Percentiles rank a stretch among this genome's conserved stretches.
phyloP scores from a whole-genome alignment of 2,329 filamentous ascomycete species.

The Cladosporium sp. region DNA sequence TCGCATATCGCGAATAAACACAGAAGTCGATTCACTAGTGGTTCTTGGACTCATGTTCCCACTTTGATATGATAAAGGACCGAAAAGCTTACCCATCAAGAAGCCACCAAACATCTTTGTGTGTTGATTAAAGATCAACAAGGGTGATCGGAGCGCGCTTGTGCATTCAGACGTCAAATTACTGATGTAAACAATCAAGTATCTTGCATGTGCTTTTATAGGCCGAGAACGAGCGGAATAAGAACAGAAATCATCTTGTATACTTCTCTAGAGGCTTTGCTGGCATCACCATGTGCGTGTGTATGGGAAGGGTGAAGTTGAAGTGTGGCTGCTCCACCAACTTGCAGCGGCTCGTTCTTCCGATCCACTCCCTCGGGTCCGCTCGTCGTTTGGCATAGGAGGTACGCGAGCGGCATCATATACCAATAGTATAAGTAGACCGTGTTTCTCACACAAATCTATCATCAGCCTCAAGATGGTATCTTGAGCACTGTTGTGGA shows the following conservation, averaged over 20 bases:
- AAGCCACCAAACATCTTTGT: slow-evolving; percentile 12
- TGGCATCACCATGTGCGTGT: background rate
- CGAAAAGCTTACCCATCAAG: background rate
- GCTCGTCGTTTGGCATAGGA: background rate
- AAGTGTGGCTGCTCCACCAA: background rate
- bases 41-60: background rate
- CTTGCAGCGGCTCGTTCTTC: background rate
- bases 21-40: background rate
- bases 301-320: background rate
- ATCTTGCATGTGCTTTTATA: background rate
- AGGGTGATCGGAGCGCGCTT: background rate
- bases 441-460: background rate
- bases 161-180: background rate
- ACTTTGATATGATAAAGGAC: background rate
- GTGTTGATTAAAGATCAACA: background rate
- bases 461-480: background rate
- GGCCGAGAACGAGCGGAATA: background rate
- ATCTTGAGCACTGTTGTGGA: background rate
- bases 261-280: background rate
- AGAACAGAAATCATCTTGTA: background rate
- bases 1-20: background rate
- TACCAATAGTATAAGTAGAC: background rate
- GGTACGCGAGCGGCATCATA: background rate
- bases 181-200: background rate
- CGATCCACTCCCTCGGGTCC: background rate